Percentiles rank a stretch among this genome's conserved stretches.
Evolutionary conservation across 2,329 filamentous ascomycete genomes (phyloP).

Genomic region (Neofusicoccum ribis): DNA sequence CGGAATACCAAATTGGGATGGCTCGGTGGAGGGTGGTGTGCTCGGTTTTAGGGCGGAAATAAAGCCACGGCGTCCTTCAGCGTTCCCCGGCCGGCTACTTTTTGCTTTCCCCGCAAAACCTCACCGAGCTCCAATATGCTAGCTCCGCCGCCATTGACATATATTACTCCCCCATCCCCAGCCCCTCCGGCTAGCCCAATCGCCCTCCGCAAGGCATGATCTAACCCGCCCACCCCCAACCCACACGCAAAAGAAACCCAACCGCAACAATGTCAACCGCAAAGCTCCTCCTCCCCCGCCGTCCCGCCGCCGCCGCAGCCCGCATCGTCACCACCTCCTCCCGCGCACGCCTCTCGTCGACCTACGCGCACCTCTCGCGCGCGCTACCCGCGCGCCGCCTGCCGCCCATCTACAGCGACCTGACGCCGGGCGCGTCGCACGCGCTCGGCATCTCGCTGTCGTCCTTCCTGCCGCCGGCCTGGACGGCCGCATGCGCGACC

Average conservation of each 20-base stretch:
- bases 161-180: background rate
- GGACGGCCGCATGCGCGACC: background rate
- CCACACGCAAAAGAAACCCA: background rate
- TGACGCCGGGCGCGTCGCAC: slow-evolving; percentile 63
- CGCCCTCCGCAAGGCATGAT: background rate
- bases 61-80: background rate
- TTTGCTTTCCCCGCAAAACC: slow-evolving; percentile 8
- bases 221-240: background rate
- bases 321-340: background rate
- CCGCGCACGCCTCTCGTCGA: background rate
- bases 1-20: background rate
- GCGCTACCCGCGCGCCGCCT: slow-evolving; percentile 51
- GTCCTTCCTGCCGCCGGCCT: slow-evolving; percentile 25
- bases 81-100: background rate
- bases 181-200: background rate
- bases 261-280: background rate
- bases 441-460: slow-evolving; percentile 57
- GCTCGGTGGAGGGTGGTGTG: background rate
- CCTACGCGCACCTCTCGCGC: slow-evolving; percentile 3
- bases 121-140: background rate
- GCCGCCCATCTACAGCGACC: slow-evolving; percentile 55
- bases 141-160: background rate
- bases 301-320: background rate
- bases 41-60: slow-evolving; percentile 11
- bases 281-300: background rate